Evolutionary conservation across 1,139 yeast species (phyloP).

Genomic region (Geotrichum citri-aurantii): DNA sequence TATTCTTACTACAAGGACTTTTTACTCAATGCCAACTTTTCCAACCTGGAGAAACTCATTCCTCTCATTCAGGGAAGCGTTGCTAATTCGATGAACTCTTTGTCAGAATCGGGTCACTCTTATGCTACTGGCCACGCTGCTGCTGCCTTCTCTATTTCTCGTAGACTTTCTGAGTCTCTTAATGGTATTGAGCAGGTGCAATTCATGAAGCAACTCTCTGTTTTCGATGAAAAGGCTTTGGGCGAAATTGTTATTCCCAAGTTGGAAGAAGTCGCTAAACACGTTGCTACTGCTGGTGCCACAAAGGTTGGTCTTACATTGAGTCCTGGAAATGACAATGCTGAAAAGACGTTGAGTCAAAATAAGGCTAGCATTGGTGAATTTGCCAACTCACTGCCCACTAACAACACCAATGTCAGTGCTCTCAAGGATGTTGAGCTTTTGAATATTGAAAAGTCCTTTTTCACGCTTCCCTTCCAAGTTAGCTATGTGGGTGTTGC

Average conservation of each 20-base stretch:
- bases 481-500: conserved; percentile 79
- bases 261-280: conserved; percentile 49
- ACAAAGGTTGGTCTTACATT: conserved; percentile 27
- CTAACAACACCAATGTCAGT: conserved; percentile 8
- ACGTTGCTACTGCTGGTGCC: conserved; percentile 21
- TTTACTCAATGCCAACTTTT: conserved; percentile 62
- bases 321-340: conserved; percentile 23
- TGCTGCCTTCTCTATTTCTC: conserved; percentile 57
- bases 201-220: conserved; percentile 57
- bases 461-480: conserved; percentile 77
- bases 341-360: conserved; percentile 4
- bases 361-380: conserved; percentile 18
- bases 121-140: conserved; percentile 69
- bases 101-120: conserved; percentile 85
- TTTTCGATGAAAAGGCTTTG: conserved; percentile 52
- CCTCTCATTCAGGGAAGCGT: conserved; percentile 69
- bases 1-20: conserved; percentile 65
- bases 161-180: conserved; percentile 56
- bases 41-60: conserved; percentile 62
- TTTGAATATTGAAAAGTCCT: conserved; percentile 36
- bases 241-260: conserved; percentile 55
- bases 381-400: conserved; percentile 18
- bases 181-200: conserved; percentile 73
- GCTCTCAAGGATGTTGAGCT: conserved; percentile 13
- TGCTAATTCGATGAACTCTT: conserved; percentile 68